Base-by-base conservation (phyloP, 148 eudicot species). In the Mesembryanthemum crystallinum region DNA sequence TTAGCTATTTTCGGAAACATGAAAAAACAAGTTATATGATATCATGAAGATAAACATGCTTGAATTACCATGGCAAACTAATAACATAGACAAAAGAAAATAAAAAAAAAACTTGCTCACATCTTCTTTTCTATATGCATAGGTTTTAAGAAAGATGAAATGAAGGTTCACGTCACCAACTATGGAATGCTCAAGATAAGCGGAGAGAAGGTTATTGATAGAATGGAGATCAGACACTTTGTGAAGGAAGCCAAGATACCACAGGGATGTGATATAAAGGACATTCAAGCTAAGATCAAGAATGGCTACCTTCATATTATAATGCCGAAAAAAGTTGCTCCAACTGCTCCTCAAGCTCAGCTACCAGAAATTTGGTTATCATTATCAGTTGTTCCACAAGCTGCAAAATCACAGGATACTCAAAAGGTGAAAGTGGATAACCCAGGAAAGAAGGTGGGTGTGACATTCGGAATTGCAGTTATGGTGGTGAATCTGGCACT, bases 91-190 rank as follows among this genome's bases (percentile, higher is more conserved):
- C n/a, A n/a, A n/a, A n/a, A n/a, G n/a, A n/a, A n/a, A n/a, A n/a
- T n/a, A n/a, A n/a, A n/a, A n/a, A n/a, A n/a, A n/a, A n/a, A n/a
- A n/a, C 12, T 12, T 49, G 20, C 55, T 12, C 12, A 49, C 20
- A 54, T 54, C 23, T 21, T 54, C n/a, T 13, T 54, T 54, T 54
- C 58, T 54, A 1, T 54, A 29, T 58, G 59, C 15, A 42, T 76
- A 91, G 97, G 77, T 3, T 89, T 91, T 82, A 89, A 78, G 75
- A 91, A 80, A 80, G 90, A 91, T 7, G 84, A 91, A 52, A 75
- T 91, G 69, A 86, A 47, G 67, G 83, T 91, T 10, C 92, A 84
- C 70, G 82, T 89, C 30, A 82, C 29, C 83, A 80, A 75, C 37
- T 58, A 25, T 15, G 87, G 87, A 33, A 75, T 74, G 65, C 81